phyloP scores from a whole-genome alignment of 1,284 basidiomycete genomes.

The Blastosporella zonata region DNA sequence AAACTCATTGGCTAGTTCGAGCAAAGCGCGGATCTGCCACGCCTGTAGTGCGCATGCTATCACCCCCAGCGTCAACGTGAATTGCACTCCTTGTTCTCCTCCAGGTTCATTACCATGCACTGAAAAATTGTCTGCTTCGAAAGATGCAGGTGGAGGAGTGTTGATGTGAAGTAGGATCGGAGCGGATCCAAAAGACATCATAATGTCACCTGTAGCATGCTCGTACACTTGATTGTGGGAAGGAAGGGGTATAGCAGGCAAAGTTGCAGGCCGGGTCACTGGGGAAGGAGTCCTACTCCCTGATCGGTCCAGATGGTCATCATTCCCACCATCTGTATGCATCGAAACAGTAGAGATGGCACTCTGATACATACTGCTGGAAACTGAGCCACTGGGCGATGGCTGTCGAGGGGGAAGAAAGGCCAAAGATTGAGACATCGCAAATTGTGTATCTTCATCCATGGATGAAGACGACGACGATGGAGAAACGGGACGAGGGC shows the following conservation, averaged over 20 bases:
- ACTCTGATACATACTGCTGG: slow-evolving; percentile 71
- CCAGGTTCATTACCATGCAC: background rate
- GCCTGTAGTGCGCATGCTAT: slow-evolving; percentile 51
- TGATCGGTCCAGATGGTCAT: background rate
- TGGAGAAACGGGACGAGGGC: slow-evolving; percentile 18
- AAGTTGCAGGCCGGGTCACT: background rate
- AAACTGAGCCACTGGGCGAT: slow-evolving; percentile 45
- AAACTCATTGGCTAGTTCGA: slow-evolving; percentile 41
- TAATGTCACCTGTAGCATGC: slow-evolving; percentile 34
- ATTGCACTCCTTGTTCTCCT: slow-evolving; percentile 23
- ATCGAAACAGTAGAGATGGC: slow-evolving; percentile 49
- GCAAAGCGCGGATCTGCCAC: slow-evolving; percentile 47
- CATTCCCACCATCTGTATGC: slow-evolving; percentile 2
- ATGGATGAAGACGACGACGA: slow-evolving; percentile 50
- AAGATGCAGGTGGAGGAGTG: slow-evolving; percentile 38
- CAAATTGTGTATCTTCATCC: slow-evolving; percentile 62
- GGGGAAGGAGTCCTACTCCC: slow-evolving; percentile 10
- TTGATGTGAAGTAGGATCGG: slow-evolving; percentile 53
- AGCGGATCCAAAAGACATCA: slow-evolving; percentile 57
- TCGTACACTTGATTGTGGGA: background rate
- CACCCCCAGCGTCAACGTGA: slow-evolving; percentile 46
- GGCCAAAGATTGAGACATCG: slow-evolving; percentile 76
- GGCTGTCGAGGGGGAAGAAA: slow-evolving; percentile 45
- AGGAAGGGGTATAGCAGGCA: background rate
- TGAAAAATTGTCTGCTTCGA: background rate